Percentiles rank a stretch among this genome's conserved stretches.
Conservation (phyloP, 2,329 filamentous ascomycete genomes). For the Balansia obtecta region DNA sequence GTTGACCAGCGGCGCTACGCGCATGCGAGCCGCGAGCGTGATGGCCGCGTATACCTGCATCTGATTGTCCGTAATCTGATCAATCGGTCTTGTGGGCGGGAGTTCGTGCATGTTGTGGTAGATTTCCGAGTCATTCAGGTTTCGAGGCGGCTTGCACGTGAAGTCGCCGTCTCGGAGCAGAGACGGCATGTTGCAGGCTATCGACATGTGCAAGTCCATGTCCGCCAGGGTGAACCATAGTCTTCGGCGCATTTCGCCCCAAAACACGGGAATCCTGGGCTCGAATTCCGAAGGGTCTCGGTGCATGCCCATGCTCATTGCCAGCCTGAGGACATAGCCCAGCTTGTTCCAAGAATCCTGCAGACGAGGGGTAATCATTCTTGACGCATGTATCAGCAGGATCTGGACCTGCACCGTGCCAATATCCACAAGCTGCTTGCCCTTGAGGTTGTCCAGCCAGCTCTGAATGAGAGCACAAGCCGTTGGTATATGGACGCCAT, state of each 20-base stretch:
- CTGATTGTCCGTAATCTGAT: conserved; percentile 39
- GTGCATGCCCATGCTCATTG: conserved; percentile 47
- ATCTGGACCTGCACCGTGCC: conserved; percentile 41
- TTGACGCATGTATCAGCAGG: conserved; percentile 38
- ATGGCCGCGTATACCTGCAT: conserved; percentile 41
- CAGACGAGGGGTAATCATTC: conserved; percentile 37
- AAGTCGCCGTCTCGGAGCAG: conserved; percentile 40
- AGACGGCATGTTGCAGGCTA: conserved; percentile 38
- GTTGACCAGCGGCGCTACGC: conserved; percentile 36
- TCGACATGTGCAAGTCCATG: conserved; percentile 42
- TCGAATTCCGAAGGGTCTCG: conserved; percentile 42
- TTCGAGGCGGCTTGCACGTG: conserved; percentile 38
- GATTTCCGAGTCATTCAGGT: conserved; percentile 39
- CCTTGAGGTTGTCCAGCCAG: conserved; percentile 39
- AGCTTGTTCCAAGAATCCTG: conserved; percentile 42
- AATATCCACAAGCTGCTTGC: conserved; percentile 40
- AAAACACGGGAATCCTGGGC: conserved; percentile 34
- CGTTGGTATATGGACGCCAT: conserved; percentile 44
- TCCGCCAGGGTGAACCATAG: conserved; percentile 46
- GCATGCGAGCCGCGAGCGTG: conserved; percentile 36
- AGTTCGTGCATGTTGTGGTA: conserved; percentile 34
- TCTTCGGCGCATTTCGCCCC: conserved; percentile 39
- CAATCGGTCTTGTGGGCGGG: conserved; percentile 35
- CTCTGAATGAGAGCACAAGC: conserved; percentile 40
- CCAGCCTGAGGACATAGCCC: conserved; percentile 42